These are phyloP conservation scores for Pittosporum tobira DNA, from an alignment of 129 eudicot species.

Conservation along the genomic window DNA sequence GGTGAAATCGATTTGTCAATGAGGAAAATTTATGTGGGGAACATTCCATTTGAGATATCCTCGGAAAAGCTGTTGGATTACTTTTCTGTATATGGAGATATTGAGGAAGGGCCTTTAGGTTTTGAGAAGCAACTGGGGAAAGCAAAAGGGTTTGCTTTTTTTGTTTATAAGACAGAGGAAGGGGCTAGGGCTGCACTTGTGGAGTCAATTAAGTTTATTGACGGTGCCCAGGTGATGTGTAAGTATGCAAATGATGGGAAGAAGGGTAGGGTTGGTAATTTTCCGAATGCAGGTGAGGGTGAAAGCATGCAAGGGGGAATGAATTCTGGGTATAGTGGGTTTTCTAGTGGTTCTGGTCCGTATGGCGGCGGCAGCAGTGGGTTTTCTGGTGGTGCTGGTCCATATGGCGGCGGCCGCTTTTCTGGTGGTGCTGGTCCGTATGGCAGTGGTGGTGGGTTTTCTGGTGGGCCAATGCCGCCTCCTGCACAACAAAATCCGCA, in stretches of 20 bases:
- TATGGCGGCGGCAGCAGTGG: slow-evolving; percentile 13
- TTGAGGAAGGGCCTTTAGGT: slow-evolving; percentile 92
- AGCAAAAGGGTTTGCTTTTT: slow-evolving; percentile 77
- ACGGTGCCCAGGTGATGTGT: slow-evolving; percentile 77
- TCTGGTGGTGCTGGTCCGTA: background rate
- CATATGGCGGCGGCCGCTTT: too few species aligned
- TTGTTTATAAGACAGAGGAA: slow-evolving; percentile 79
- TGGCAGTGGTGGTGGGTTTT: slow-evolving; percentile 14
- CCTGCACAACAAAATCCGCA: slow-evolving; percentile 32
- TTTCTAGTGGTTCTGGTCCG: background rate
- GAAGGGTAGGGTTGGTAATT: slow-evolving; percentile 34
- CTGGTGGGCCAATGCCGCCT: slow-evolving; percentile 17
- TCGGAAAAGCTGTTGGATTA: slow-evolving; percentile 51
- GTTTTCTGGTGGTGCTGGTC: slow-evolving; percentile 19
- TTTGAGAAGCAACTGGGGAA: slow-evolving; percentile 81
- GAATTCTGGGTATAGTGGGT: slow-evolving; percentile 30
- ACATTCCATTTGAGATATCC: slow-evolving; percentile 65
- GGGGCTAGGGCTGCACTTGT: slow-evolving; percentile 64
- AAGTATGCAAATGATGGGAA: slow-evolving; percentile 84
- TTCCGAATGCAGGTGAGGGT: background rate
- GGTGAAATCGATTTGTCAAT: slow-evolving; percentile 36
- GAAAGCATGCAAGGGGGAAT: slow-evolving; percentile 6
- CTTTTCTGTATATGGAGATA: slow-evolving; percentile 63
- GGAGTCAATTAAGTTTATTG: slow-evolving; percentile 57
- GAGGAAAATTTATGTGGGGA: slow-evolving; percentile 88